phyloP scores from a whole-genome alignment of 352 stramenopile species.

The Chrysophaeum taylorii region DNA sequence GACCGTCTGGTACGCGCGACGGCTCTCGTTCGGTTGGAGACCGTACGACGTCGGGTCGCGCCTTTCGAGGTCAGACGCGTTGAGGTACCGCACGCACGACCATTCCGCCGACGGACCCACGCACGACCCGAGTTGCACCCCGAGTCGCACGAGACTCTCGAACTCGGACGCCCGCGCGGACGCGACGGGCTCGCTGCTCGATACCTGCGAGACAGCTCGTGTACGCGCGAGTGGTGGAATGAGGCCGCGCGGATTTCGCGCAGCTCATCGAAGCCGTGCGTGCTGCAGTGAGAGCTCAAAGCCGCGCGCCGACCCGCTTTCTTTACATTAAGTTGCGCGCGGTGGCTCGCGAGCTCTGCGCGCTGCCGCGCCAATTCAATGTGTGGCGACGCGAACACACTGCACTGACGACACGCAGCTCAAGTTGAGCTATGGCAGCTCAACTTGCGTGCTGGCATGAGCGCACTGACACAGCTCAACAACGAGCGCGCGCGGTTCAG shows the following conservation, averaged over 20 bases:
- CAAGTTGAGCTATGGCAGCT: no score
- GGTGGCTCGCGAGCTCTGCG: background rate
- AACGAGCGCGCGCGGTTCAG: no score
- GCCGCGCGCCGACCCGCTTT: background rate
- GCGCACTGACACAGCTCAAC: no score
- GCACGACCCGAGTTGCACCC: background rate
- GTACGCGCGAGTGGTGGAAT: no score
- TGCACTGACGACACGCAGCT: no score
- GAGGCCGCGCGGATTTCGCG: no score
- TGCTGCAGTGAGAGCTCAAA: background rate
- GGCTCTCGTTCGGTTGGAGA: conserved; percentile 1
- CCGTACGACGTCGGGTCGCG: background rate
- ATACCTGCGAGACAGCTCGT: no score
- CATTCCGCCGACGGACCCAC: background rate
- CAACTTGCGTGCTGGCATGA: no score
- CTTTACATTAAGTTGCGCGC: background rate
- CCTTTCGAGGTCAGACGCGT: background rate
- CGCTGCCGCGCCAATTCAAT: no score
- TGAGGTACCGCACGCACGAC: background rate
- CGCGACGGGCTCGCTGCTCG: background rate
- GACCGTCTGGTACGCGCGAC: background rate
- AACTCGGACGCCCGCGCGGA: background rate
- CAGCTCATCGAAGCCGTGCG: background rate
- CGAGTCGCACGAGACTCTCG: background rate
- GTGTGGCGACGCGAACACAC: no score